These are phyloP conservation scores for Spizellomyces sp. DNA, from an alignment of 192 early-diverging fungal species.

Conservation along the genomic window DNA sequence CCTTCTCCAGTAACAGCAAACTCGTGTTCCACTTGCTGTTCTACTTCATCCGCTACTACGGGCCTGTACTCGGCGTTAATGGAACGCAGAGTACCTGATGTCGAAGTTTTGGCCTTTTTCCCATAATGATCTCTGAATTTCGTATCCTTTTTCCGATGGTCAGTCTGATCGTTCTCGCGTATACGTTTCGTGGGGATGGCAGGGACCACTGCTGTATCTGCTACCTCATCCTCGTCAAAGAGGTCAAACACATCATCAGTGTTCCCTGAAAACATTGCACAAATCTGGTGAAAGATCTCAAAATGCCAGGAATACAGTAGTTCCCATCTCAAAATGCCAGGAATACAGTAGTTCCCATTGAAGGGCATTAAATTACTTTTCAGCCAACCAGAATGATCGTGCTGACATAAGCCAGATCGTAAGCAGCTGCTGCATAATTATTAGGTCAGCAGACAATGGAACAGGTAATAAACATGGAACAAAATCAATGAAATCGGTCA, in stretches of 20 bases:
- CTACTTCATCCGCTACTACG: slow-evolving; percentile 30
- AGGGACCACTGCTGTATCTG: slow-evolving; percentile 9
- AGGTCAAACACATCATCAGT: slow-evolving; percentile 27
- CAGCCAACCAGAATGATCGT: too few relatives aligned
- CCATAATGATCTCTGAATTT: neutral
- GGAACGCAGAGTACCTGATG: neutral
- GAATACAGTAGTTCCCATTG: neutral
- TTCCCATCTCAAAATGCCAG: neutral
- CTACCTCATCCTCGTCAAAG: slow-evolving; percentile 26
- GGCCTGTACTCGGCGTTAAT: slow-evolving; percentile 4
- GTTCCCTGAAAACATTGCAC: slow-evolving; percentile 3
- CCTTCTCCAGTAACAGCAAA: neutral
- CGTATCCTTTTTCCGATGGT: neutral
- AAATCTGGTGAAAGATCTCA: neutral
- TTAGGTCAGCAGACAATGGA: too few relatives aligned
- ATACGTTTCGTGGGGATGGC: slow-evolving; percentile 17
- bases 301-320: neutral
- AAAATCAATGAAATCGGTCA: too few relatives aligned
- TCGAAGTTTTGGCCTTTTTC: slow-evolving; percentile 7
- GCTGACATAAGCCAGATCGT: too few relatives aligned
- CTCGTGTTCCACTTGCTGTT: slow-evolving; percentile 21
- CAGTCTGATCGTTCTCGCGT: neutral
- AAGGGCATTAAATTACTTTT: too few relatives aligned
- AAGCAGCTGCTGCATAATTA: too few relatives aligned
- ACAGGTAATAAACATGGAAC: too few relatives aligned